Evolutionary conservation across 2,329 filamentous ascomycete genomes (phyloP).

Genomic region (Sporothrix curviconia): DNA sequence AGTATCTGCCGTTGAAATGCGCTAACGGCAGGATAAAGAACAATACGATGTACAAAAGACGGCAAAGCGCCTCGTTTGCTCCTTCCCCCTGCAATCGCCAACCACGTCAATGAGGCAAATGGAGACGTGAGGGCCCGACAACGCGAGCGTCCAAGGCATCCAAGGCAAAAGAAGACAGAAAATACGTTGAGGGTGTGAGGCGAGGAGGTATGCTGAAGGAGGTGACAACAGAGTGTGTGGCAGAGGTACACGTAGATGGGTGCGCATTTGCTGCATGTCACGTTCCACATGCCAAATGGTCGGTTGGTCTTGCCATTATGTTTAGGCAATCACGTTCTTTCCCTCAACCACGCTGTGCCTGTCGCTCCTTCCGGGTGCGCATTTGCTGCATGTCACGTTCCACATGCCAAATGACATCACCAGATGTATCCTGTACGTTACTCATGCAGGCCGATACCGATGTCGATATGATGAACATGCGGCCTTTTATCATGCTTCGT

Average conservation of each 20-base stretch:
- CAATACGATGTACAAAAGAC: too few species aligned
- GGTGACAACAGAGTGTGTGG: too few species aligned
- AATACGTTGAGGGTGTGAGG: too few species aligned
- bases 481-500: too few species aligned
- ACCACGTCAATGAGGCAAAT: background rate
- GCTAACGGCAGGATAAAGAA: background rate
- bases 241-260: too few species aligned
- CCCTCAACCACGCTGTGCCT: background rate
- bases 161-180: background rate
- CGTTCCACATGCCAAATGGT: background rate
- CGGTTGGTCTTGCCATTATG: background rate
- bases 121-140: background rate
- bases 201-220: too few species aligned
- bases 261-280: too few species aligned
- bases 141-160: background rate
- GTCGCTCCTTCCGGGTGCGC: background rate
- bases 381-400: background rate
- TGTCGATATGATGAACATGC: too few species aligned
- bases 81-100: background rate
- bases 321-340: constrained; percentile 5
- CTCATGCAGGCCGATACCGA: too few species aligned
- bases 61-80: background rate
- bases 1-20: constrained; percentile 13
- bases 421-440: background rate
- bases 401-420: constrained; percentile 7